Evolutionary conservation across 768 basidiomycete species (phyloP).

Genomic region (Russula foetens): DNA sequence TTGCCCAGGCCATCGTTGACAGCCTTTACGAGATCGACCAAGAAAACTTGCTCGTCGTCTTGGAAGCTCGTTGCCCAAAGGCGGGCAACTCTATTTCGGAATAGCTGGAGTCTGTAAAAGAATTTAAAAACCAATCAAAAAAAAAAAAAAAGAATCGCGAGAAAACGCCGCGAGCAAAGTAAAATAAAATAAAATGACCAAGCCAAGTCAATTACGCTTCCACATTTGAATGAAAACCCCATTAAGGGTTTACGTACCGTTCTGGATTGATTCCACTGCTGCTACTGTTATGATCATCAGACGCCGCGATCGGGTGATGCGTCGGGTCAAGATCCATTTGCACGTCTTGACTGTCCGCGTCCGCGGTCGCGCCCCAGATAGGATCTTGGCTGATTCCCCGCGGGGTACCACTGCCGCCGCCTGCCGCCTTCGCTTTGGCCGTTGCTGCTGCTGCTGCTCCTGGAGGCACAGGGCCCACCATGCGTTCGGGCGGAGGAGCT

Average conservation of each 20-base stretch:
- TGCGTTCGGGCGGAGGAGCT: constrained; percentile 35
- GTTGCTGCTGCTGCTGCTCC: too few relatives aligned
- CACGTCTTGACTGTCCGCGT: constrained; percentile 46
- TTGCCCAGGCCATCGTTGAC: constrained; percentile 72
- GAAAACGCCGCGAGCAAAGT: not conserved
- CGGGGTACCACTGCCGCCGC: constrained; percentile 18
- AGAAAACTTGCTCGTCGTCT: constrained; percentile 69
- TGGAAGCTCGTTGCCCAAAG: constrained; percentile 60
- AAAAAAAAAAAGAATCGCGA: not conserved
- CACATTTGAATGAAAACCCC: not conserved
- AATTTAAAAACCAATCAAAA: not conserved
- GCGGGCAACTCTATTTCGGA: constrained; percentile 69
- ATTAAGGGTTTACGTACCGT: constrained; percentile 38
- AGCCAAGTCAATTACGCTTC: not conserved
- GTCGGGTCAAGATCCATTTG: constrained; percentile 47
- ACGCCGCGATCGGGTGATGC: constrained; percentile 29
- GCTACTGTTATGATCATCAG: constrained; percentile 36
- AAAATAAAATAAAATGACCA: too few relatives aligned
- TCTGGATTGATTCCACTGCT: constrained; percentile 43
- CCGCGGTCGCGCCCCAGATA: constrained; percentile 49
- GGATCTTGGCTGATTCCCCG: constrained; percentile 39
- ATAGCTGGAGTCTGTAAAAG: constrained; percentile 56
- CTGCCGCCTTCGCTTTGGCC: constrained; percentile 12
- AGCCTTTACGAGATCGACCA: constrained; percentile 58
- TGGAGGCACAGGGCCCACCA: constrained; percentile 41